Base-by-base conservation (phyloP, 2,329 filamentous ascomycete genomes). In the Cladosporium colombiae region DNA sequence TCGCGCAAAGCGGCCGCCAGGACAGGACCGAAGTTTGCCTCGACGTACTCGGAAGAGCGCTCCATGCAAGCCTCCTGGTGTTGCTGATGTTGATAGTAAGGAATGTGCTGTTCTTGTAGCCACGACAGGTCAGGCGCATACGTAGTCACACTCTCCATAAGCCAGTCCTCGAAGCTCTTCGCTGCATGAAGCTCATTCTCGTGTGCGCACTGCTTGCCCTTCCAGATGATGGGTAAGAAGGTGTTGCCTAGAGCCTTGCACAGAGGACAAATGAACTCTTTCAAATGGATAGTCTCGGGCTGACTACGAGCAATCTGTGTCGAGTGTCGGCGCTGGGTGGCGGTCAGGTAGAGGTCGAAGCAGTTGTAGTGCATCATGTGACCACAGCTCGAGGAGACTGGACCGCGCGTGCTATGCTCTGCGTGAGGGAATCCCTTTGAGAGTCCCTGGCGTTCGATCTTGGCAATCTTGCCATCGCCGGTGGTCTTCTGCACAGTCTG, bases 351-450 rank as follows among this genome's bases (percentile, higher is more conserved):
- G 49, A 91, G 87, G 73, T 97, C 93, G 75, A 99, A 99, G 79
- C 95, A 99, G 71, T 87, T 88, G 76, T 91, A 98, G 77, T 99
- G 95, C 95, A 99, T 99, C 74, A 99, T 96, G 77, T 99, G 95
- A 2, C 95, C 95, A 78, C 95, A 99, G 11, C 94, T 92, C 40
- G 91, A 91, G 13, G 93, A 91, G 1, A 98, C 90, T 0, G 94
- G 91, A 0, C 93, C 95, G 21, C 86, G 83, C 37, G 88, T 88
- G 13, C 67, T 65, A 29, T 70, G 66, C 49, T 88, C 83, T 11
- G 85, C 82, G 7, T 88, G 83, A 2, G 92, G 90, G 74, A 96
- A 99, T 0, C 95, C 95, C 78, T 93, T 96, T 35, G 94, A 93
- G 57, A 99, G 86, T 6, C 89, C 89, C 78, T 96, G 91, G 58